A percentile compares a stretch with the other conserved stretches of the same genome.
These are phyloP conservation scores for Claviceps maximensis DNA, from an alignment of 2,329 filamentous ascomycete species.

Conservation along the genomic window DNA sequence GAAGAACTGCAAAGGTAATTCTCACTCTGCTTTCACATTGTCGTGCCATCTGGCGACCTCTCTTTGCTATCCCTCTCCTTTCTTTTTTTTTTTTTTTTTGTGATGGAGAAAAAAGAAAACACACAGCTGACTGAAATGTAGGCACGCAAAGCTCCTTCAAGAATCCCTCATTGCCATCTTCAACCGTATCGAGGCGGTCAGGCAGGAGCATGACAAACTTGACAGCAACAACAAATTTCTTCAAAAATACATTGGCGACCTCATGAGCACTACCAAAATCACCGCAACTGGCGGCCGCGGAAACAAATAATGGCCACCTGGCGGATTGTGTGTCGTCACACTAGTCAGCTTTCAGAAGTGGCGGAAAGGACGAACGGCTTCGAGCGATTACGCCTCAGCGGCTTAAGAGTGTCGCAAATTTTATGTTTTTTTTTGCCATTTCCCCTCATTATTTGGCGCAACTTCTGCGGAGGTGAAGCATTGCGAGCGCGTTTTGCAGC, in stretches of 20 bases:
- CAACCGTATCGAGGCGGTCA: slow-evolving; percentile 86
- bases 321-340: background rate
- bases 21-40: too few species aligned
- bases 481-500: background rate
- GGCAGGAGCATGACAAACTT: slow-evolving; percentile 89
- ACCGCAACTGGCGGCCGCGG: slow-evolving; percentile 41
- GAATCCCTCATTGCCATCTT: slow-evolving; percentile 81
- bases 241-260: slow-evolving; percentile 93
- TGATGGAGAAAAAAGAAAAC: too few species aligned
- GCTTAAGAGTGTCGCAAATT: background rate
- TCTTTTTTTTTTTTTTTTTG: too few species aligned
- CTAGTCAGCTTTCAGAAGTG: background rate
- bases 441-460: background rate
- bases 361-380: background rate
- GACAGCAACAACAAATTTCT: slow-evolving; percentile 95
- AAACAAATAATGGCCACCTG: slow-evolving; percentile 33
- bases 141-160: slow-evolving; percentile 80
- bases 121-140: slow-evolving; percentile 22
- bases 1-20: slow-evolving; percentile 45
- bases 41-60: background rate
- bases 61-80: background rate
- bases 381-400: background rate
- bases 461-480: background rate
- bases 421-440: background rate
- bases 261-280: slow-evolving; percentile 77